phyloP scores from a whole-genome alignment of 805 yeast species.

The Saturnispora gosingensis region DNA sequence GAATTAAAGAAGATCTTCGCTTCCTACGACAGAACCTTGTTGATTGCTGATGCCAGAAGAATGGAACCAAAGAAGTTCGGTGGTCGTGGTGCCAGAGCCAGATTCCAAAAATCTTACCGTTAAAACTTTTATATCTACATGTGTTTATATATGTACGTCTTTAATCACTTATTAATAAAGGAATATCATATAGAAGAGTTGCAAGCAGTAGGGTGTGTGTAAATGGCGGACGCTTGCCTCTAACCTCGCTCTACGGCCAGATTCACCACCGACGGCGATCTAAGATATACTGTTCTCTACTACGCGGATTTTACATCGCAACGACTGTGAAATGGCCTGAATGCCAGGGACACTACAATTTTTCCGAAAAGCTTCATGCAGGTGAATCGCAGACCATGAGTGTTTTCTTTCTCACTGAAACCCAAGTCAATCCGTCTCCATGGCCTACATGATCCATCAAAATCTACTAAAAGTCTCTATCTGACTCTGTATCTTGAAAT shows the following conservation, averaged over 20 bases:
- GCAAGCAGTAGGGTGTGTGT: too few relatives aligned
- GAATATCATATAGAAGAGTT: not conserved
- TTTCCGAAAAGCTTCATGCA: too few relatives aligned
- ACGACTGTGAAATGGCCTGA: too few relatives aligned
- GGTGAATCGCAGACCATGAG: too few relatives aligned
- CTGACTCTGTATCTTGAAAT: not conserved
- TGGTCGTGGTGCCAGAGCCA: constrained; percentile 99
- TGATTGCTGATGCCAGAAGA: constrained; percentile 99
- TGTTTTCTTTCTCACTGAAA: too few relatives aligned
- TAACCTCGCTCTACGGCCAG: too few relatives aligned
- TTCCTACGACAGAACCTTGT: constrained; percentile 97
- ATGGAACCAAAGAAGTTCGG: constrained; percentile 99
- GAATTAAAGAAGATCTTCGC: constrained; percentile 98
- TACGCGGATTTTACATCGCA: too few relatives aligned
- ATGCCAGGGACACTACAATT: too few relatives aligned
- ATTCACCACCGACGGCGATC: too few relatives aligned
- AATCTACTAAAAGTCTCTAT: not conserved
- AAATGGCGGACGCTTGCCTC: too few relatives aligned
- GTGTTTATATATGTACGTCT: constrained; percentile 1
- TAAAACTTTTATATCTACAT: constrained; percentile 31
- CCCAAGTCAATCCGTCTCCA: not conserved
- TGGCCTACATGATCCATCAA: not conserved
- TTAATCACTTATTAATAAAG: not conserved
- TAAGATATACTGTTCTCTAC: too few relatives aligned
- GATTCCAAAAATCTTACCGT: constrained; percentile 99